phyloP scores from a whole-genome alignment of 495 filamentous ascomycete species.

The Hypoxylon lienhwacheense region DNA sequence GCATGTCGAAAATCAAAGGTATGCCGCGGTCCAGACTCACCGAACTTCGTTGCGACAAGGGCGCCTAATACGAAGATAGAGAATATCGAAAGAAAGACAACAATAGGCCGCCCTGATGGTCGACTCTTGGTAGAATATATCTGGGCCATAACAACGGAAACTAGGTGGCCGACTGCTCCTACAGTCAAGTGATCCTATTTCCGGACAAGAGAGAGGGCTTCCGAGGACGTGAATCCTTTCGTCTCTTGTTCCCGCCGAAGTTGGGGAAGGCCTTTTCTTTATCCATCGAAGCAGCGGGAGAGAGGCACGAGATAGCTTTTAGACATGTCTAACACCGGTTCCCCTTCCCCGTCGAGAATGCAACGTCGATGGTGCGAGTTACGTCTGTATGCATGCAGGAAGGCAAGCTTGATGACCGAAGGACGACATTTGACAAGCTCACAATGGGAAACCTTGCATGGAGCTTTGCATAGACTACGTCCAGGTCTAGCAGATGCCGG shows the following conservation, averaged over 20 bases:
- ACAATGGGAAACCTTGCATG: slow-evolving; percentile 9
- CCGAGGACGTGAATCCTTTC: slow-evolving; percentile 2
- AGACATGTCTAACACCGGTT: slow-evolving; percentile 4
- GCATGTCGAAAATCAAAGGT: slow-evolving; percentile 18
- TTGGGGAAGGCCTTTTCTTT: slow-evolving; percentile 14
- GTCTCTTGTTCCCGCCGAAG: slow-evolving; percentile 2
- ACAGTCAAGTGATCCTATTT: slow-evolving; percentile 3
- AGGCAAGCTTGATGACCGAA: slow-evolving; percentile 16
- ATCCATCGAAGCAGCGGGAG: slow-evolving; percentile 4
- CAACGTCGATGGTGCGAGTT: slow-evolving; percentile 22
- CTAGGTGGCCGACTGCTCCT: slow-evolving; percentile 1
- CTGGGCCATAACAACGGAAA: slow-evolving; percentile 12
- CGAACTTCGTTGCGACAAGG: slow-evolving; percentile 25
- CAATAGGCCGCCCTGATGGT: slow-evolving; percentile 14
- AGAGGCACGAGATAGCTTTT: slow-evolving; percentile 25
- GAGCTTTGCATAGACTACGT: slow-evolving; percentile 21
- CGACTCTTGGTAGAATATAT: slow-evolving; percentile 6
- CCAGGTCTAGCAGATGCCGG: slow-evolving; percentile 15
- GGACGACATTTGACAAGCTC: slow-evolving; percentile 12
- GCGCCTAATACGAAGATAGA: slow-evolving; percentile 35
- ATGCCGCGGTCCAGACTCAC: slow-evolving; percentile 6
- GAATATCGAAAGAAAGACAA: slow-evolving; percentile 31
- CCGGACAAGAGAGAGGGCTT: slow-evolving; percentile 3
- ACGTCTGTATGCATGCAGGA: slow-evolving; percentile 4
- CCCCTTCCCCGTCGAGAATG: slow-evolving; percentile 17